These are phyloP conservation scores for Bretziella fagacearum DNA, from an alignment of 2,329 filamentous ascomycete genomes.

Conservation along the genomic window DNA sequence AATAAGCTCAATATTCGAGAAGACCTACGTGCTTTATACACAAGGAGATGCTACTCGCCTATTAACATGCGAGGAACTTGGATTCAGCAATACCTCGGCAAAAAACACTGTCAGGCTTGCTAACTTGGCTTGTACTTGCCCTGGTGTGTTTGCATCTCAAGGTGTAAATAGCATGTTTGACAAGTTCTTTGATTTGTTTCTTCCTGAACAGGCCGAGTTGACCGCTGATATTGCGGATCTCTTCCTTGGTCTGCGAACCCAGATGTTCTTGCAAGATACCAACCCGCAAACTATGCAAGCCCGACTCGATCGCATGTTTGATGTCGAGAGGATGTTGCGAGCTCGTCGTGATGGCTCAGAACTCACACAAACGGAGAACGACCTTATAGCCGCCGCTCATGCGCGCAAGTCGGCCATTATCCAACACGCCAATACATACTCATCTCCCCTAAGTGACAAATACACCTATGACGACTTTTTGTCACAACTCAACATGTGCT, in stretches of 20 bases:
- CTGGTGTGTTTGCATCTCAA: slow-evolving; percentile 14
- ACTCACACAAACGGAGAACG: slow-evolving; percentile 11
- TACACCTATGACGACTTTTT: slow-evolving; percentile 23
- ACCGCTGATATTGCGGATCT: slow-evolving; percentile 14
- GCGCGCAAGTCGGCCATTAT: slow-evolving; percentile 10
- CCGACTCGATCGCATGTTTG: slow-evolving; percentile 13
- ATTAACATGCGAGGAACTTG: slow-evolving; percentile 23
- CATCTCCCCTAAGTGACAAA: slow-evolving; percentile 3
- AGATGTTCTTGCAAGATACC: slow-evolving; percentile 13
- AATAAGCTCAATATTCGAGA: slow-evolving; percentile 21
- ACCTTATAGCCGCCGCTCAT: slow-evolving; percentile 11
- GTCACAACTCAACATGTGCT: slow-evolving; percentile 21
- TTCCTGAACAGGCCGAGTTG: slow-evolving; percentile 12
- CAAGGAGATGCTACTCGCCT: slow-evolving; percentile 18
- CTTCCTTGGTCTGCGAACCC: slow-evolving; percentile 13
- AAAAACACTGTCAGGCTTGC: slow-evolving; percentile 15
- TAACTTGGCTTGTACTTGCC: slow-evolving; percentile 13
- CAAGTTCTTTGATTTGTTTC: slow-evolving; percentile 28
- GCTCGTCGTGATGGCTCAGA: slow-evolving; percentile 8
- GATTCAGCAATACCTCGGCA: slow-evolving; percentile 23
- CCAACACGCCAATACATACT: slow-evolving; percentile 1
- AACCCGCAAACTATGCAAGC: slow-evolving; percentile 3
- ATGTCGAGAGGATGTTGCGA: slow-evolving; percentile 10
- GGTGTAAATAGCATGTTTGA: slow-evolving; percentile 29
- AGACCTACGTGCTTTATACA: slow-evolving; percentile 22